Conservation (phyloP, 495 filamentous ascomycete species). For the Lepidopterella palustris region DNA sequence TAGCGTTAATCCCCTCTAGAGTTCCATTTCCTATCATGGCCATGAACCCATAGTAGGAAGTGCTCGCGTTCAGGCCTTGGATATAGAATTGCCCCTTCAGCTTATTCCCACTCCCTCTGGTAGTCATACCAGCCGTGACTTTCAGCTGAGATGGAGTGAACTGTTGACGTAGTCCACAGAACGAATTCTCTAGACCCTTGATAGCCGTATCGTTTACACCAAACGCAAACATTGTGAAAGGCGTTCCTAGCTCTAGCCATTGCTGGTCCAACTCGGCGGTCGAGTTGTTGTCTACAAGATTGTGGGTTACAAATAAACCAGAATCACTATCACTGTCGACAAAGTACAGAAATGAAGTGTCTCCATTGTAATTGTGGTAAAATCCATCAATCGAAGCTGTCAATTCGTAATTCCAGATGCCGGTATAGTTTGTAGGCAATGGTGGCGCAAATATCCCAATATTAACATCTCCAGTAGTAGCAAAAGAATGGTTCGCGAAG, state of each 20-base stretch:
- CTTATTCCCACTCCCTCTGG: constrained; percentile 49
- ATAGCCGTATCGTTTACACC: constrained; percentile 53
- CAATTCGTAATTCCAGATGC: constrained; percentile 68
- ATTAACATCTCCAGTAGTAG: constrained; percentile 57
- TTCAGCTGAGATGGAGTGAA: constrained; percentile 37
- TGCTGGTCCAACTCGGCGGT: constrained; percentile 39
- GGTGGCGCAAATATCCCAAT: constrained; percentile 66
- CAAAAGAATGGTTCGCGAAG: constrained; percentile 52
- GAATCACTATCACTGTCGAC: constrained; percentile 74
- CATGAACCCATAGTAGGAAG: constrained; percentile 64
- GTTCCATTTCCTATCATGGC: constrained; percentile 56
- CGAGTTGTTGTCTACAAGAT: constrained; percentile 49
- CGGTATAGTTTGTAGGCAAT: constrained; percentile 47
- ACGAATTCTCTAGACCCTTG: constrained; percentile 54
- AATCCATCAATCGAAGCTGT: constrained; percentile 71
- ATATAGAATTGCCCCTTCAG: constrained; percentile 85
- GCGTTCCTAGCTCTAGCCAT: constrained; percentile 49
- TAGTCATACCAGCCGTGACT: constrained; percentile 60
- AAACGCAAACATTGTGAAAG: constrained; percentile 75
- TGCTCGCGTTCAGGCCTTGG: constrained; percentile 59
- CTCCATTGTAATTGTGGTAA: constrained; percentile 55
- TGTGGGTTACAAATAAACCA: constrained; percentile 69
- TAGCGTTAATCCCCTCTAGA: constrained; percentile 5
- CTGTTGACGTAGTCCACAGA: constrained; percentile 44
- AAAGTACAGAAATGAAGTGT: constrained; percentile 52